Percentiles rank a stretch among this genome's conserved stretches.
These are phyloP conservation scores for Ogataea methanolica DNA, from an alignment of 805 yeast species.

Conservation along the genomic window DNA sequence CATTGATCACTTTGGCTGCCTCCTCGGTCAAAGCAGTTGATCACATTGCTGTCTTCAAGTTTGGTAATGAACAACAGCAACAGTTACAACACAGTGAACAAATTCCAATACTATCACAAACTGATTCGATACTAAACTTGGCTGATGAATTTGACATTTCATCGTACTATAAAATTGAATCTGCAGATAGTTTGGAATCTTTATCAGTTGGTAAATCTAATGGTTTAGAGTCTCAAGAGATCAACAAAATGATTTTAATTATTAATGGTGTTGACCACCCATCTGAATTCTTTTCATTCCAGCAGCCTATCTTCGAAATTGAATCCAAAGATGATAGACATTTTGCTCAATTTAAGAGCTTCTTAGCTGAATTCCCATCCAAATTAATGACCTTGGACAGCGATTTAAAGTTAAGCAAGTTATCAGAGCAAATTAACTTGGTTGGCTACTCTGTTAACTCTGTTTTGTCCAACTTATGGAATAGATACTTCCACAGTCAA, in stretches of 20 bases:
- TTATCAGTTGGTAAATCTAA: conserved; percentile 17
- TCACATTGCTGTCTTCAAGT: conserved; percentile 24
- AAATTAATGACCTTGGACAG: conserved; percentile 13
- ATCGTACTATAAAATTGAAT: conserved; percentile 31
- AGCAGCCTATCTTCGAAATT: conserved; percentile 20
- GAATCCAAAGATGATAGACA: conserved; percentile 19
- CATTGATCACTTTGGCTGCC: conserved; percentile 2
- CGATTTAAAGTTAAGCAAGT: conserved; percentile 13
- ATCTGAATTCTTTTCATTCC: conserved; percentile 21
- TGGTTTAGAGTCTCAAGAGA: conserved; percentile 6
- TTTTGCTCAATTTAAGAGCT: conserved; percentile 11
- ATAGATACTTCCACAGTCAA: conserved; percentile 19
- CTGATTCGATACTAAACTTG: conserved; percentile 38
- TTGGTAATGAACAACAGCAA: conserved; percentile 4
- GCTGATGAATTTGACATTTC: conserved; percentile 42
- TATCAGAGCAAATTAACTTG: conserved; percentile 26
- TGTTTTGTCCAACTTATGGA: conserved; percentile 21
- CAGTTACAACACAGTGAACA: background rate
- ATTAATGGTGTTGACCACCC: conserved; percentile 40
- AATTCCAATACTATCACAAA: conserved; percentile 16
- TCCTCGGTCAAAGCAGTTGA: conserved; percentile 15
- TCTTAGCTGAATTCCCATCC: conserved; percentile 23
- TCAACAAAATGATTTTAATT: conserved; percentile 33
- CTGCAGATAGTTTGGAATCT: conserved; percentile 20
- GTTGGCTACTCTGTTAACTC: conserved; percentile 13